phyloP scores from a whole-genome alignment of 2,329 filamentous ascomycete genomes.

The Penicillium hordei region DNA sequence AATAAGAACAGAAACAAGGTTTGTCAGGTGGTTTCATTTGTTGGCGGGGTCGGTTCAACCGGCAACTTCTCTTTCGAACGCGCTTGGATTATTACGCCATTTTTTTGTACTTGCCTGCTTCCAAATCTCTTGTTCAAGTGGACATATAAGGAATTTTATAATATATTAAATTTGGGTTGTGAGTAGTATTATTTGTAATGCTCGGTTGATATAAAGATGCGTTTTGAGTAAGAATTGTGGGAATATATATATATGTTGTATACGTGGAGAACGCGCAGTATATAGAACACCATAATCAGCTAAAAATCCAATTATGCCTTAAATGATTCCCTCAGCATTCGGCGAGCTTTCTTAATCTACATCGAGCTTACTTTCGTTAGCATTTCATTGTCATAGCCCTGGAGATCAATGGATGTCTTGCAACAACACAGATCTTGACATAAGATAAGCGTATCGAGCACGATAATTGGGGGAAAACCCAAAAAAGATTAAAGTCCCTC shows the following conservation, averaged over 20 bases:
- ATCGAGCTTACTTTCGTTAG: too few relatives aligned
- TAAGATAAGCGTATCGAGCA: background rate
- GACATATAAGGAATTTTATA: background rate
- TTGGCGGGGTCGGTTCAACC: slow-evolving; percentile 16
- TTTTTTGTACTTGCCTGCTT: background rate
- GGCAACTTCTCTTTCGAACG: slow-evolving; percentile 4
- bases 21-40: slow-evolving; percentile 8
- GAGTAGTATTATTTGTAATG: background rate
- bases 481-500: background rate
- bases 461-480: background rate
- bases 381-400: background rate
- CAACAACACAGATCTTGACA: background rate
- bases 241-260: too few relatives aligned
- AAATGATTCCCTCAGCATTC: background rate
- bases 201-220: background rate
- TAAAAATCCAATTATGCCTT: background rate
- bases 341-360: too few relatives aligned
- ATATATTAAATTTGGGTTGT: background rate
- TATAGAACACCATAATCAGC: too few relatives aligned
- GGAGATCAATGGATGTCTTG: background rate
- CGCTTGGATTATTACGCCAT: background rate
- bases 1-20: background rate
- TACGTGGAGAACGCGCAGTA: background rate
- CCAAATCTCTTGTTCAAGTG: background rate
- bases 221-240: background rate